Base-by-base conservation (phyloP, 768 basidiomycete genomes). In the Butyriboletus loyo region DNA sequence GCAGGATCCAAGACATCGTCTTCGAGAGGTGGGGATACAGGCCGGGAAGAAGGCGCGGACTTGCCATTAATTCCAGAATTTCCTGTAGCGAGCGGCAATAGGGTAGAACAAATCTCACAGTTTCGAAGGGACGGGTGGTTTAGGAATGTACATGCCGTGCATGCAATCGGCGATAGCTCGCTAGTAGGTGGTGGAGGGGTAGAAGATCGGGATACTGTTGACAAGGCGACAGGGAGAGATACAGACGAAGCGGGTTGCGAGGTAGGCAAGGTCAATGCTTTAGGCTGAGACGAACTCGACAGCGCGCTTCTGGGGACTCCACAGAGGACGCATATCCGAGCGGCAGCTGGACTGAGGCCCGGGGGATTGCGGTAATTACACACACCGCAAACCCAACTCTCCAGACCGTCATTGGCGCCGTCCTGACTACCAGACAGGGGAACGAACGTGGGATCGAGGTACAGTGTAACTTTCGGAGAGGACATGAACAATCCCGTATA, bases 401-500 rank as follows among this genome's bases (percentile, higher is more conserved):
- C 79, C 46, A 74, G 77, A 2, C 57, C 64, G n/a, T 68, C 63
- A 61, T 67, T 66, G 54, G 59, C 39, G 28, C 66, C 60, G 57
- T 62, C 70, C 66, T 57, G 68, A 58, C 31, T 48, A 55, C 51
- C 65, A 51, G 58, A 60, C 61, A 52, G 53, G 60, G 55, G 54
- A 55, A 59, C 46, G 46, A 55, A 59, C n/a, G 53, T 43, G 46
- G 68, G 50, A 58, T 79, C 72, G 28, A 92, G 76, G 62, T 84
- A 75, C 5, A 95, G 72, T 1, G 96, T 95, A 51, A 96, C 78
- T 70, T 99, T 99, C 2, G 96, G 63, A 0, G 89, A 92, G 4
- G 90, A 93, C 48, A 82, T 88, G 76, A 98, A 88, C 46, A 98
- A 81, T 2, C 96, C 93, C 4, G 86, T 85, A 65, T 96, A 98